phyloP scores from a whole-genome alignment of 352 stramenopile species.

The Globisporangium megalacanthum region DNA sequence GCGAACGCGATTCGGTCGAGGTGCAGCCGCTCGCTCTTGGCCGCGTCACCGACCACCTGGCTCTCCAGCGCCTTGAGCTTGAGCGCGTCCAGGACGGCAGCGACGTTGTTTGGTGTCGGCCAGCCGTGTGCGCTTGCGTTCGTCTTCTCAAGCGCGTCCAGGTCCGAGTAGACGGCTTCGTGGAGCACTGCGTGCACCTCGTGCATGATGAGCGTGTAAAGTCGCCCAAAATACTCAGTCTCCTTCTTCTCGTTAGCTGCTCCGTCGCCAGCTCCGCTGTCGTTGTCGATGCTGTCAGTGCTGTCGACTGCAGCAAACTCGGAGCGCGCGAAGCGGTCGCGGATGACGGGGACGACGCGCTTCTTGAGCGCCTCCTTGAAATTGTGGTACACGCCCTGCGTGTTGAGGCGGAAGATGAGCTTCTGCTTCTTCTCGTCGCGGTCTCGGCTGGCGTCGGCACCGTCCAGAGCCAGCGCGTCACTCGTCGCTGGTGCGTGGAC shows the following conservation, averaged over 20 bases:
- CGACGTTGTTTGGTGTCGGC: constrained; percentile 22
- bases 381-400: constrained; percentile 65
- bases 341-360: constrained; percentile 66
- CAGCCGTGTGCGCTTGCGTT: constrained; percentile 14
- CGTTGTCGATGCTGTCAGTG: constrained; percentile 5
- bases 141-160: constrained; percentile 29
- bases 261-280: constrained; percentile 1
- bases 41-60: constrained; percentile 56
- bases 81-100: constrained; percentile 27
- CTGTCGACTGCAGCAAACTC: constrained; percentile 17
- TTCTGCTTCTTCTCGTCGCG: constrained; percentile 66
- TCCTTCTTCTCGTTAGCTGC: constrained; percentile 26
- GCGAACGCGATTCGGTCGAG: constrained; percentile 32
- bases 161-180: constrained; percentile 46
- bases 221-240: constrained; percentile 42
- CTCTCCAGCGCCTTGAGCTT: constrained; percentile 59
- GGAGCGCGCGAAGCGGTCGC: constrained; percentile 39
- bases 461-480: neutral
- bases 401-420: constrained; percentile 76
- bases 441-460: neutral
- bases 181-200: constrained; percentile 69
- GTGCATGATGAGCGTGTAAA: constrained; percentile 72
- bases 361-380: constrained; percentile 86
- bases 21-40: constrained; percentile 62
- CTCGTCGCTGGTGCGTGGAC: constrained; percentile 7